These are phyloP conservation scores for Apocynum venetum DNA, from an alignment of 257 asterid species.

Conservation along the genomic window DNA sequence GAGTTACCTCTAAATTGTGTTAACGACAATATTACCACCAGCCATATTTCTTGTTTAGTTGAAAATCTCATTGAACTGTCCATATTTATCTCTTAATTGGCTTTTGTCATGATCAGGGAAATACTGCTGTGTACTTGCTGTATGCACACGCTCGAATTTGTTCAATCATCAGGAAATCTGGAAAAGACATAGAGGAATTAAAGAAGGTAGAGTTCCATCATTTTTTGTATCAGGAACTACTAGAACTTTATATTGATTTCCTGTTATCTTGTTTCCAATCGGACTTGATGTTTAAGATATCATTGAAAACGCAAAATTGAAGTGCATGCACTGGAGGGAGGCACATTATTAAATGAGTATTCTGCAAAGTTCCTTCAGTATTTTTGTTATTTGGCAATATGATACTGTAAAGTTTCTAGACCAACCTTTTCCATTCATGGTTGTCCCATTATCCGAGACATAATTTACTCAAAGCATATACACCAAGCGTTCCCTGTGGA, in stretches of 20 bases:
- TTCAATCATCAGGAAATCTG: constrained; percentile 89
- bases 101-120: constrained; percentile 55
- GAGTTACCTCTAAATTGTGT: not conserved
- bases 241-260: not conserved
- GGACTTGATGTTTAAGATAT: not conserved
- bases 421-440: not conserved
- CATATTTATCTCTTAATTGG: constrained; percentile 1
- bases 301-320: not conserved
- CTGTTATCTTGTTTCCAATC: not conserved
- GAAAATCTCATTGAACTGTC: not conserved
- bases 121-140: constrained; percentile 90
- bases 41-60: not conserved
- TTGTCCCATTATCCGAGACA: not conserved
- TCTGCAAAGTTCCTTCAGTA: not conserved
- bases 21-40: no score
- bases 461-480: not conserved
- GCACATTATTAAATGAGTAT: not conserved
- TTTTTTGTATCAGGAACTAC: not conserved
- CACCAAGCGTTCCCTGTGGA: not conserved
- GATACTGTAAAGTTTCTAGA: not conserved
- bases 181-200: constrained; percentile 72
- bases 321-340: not conserved
- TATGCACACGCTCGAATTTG: constrained; percentile 98
- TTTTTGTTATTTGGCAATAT: not conserved
- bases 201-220: constrained; percentile 47